Evolutionary conservation across 108 stramenopile genomes (phyloP), one percentile per base, ranked within the genome.

Genomic region (Cylindrotheca fusiformis): DNA sequence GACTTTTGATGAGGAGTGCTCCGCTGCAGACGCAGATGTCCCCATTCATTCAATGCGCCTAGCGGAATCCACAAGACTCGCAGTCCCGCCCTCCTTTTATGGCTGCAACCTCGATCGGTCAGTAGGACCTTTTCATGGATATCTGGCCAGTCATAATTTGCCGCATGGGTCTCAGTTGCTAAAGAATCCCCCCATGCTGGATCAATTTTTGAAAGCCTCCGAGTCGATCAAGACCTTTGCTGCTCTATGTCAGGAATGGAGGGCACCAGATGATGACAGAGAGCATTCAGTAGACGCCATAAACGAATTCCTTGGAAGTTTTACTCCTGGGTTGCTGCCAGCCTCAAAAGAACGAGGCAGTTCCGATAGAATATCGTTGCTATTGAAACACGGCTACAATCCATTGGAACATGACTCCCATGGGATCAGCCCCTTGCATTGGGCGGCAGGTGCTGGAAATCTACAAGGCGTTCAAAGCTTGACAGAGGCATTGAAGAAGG

Each of bases 381-480:
- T 75, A 3, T 20, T 69, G 20, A 31, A 36, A 10, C 75, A 76
- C 65, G 75, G 75, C 21, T 33, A 61, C 32, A 76, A 76, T 48
- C 55, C 62, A 14, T 58, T 64, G 1, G 75, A 76, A 47, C 28
- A 58, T 28, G 75, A 76, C 52, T 18, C 36, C 17, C 24, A 52
- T 45, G 75, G 75, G 2, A 29, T 32, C 10, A 45, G 60, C 14
- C 47, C 58, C 1, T 45, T 76, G 26, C 66, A 67, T 31, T 76
- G 75, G 75, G 57, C 69, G 28, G 65, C 66, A 8, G 75, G 68
- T 12, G 47, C 51, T 23, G 68, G 68, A 3, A 69, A 76, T 52
- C 19, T 70, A 2, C 4, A 10, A 19, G 75, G 45, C 17, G 57
- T 65, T 23, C 48, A 70, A 58, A 14, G 48, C 1, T 41, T 76